A percentile compares a stretch with the other conserved stretches of the same genome.
phyloP scores from a whole-genome alignment of 768 basidiomycete species.

The Serendipita sp. region DNA sequence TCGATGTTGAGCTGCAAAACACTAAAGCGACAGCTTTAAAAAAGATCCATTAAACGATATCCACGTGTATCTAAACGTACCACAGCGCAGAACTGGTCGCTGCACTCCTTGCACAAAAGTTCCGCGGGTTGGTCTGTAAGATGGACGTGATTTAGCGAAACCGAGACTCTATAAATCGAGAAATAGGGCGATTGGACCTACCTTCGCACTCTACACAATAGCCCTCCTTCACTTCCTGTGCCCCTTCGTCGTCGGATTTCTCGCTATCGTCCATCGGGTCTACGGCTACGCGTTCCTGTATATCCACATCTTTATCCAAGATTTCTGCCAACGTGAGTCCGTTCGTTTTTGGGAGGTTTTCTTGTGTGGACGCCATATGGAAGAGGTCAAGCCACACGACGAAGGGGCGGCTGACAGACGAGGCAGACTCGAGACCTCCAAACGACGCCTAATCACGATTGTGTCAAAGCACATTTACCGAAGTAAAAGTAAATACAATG shows the following conservation, averaged over 20 bases:
- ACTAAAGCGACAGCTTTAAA: conserved; percentile 16
- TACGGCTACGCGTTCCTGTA: background rate
- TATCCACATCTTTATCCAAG: background rate
- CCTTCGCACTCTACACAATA: conserved; percentile 75
- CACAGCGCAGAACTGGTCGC: conserved; percentile 64
- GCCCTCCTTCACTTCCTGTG: conserved; percentile 10
- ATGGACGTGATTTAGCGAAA: background rate
- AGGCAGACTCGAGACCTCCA: background rate
- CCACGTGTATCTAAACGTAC: background rate
- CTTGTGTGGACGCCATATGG: background rate
- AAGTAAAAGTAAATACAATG: background rate
- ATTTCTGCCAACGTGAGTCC: background rate
- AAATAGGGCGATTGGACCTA: conserved; percentile 15
- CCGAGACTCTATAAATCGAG: background rate
- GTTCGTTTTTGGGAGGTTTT: background rate
- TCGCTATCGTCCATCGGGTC: background rate
- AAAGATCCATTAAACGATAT: background rate
- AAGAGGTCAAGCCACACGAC: background rate
- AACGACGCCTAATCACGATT: background rate
- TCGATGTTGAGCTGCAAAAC: conserved; percentile 69
- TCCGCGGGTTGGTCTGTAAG: conserved; percentile 65
- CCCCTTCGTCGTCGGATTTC: conserved; percentile 9
- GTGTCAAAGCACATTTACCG: background rate
- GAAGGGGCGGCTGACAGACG: background rate
- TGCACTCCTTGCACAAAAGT: conserved; percentile 52